Percentiles rank a stretch among this genome's conserved stretches.
Conservation (phyloP, 2,329 filamentous ascomycete genomes). For the Peltaster fructicola region DNA sequence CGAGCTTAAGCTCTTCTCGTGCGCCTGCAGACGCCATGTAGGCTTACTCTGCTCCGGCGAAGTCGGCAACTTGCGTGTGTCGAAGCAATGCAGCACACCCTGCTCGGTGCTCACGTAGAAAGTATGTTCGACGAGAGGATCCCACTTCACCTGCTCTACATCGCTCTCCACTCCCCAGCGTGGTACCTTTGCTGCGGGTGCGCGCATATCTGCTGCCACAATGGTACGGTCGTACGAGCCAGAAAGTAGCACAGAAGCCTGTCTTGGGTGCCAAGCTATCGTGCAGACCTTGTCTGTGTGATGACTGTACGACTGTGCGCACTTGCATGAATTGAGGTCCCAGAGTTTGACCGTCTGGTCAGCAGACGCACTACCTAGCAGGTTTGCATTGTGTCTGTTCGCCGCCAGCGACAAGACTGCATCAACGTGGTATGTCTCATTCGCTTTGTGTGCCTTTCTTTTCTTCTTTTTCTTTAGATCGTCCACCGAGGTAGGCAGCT, state of each 20-base stretch:
- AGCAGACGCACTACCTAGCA: slow-evolving; percentile 85
- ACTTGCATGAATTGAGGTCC: slow-evolving; percentile 83
- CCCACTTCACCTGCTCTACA: slow-evolving; percentile 83
- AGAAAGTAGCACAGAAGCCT: slow-evolving; percentile 76
- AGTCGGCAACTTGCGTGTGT: slow-evolving; percentile 58
- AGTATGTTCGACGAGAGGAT: slow-evolving; percentile 79
- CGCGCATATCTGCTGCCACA: slow-evolving; percentile 90
- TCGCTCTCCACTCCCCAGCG: slow-evolving; percentile 92
- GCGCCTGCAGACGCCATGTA: slow-evolving; percentile 87
- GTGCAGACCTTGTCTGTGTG: slow-evolving; percentile 98
- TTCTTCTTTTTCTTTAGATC: slow-evolving; percentile 61
- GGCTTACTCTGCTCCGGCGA: slow-evolving; percentile 62
- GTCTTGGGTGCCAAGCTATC: slow-evolving; percentile 75
- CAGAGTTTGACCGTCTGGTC: slow-evolving; percentile 97
- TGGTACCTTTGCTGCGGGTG: slow-evolving; percentile 62
- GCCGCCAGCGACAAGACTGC: slow-evolving; percentile 79
- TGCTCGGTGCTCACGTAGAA: slow-evolving; percentile 89
- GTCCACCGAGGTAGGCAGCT: slow-evolving; percentile 8
- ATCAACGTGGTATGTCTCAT: slow-evolving; percentile 86
- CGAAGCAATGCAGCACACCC: slow-evolving; percentile 83
- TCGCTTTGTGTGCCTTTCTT: slow-evolving; percentile 76
- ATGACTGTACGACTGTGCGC: slow-evolving; percentile 87
- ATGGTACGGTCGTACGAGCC: slow-evolving; percentile 91
- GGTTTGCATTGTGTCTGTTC: slow-evolving; percentile 83
- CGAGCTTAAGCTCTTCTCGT: slow-evolving; percentile 77